Evolutionary conservation across 208 protist species (phyloP), one percentile per base, ranked within the genome.

Genomic region (Trypanosoma cruzi): DNA sequence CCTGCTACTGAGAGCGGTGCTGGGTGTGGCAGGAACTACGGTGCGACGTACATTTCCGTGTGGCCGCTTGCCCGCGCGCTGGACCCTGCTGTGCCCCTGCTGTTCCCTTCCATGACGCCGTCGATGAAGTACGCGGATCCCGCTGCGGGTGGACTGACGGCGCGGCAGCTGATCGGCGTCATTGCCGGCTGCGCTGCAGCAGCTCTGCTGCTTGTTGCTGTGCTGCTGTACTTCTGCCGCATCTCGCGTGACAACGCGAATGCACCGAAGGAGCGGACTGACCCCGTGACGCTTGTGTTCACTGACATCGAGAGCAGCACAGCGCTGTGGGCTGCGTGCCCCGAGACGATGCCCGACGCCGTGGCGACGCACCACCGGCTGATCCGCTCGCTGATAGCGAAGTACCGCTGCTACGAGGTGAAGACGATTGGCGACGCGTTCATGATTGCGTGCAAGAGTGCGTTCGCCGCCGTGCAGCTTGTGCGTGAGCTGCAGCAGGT

Each of bases 361-460:
- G 77, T 95, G 28, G 76, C 82, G 36, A 58, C 77, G 57, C 85
- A 95, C 79, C 81, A 95, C 83, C 70, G 67, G 8, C 46, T 90
- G 48, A 90, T 95, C 56, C 84, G 89, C 32, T 18, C 68, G 49
- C 64, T 82, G 46, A 90, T 92, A 52, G 52, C 48, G 28, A 82
- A 78, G 77, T 77, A 88, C 79, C 68, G 71, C 63, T 86, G 84
- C 73, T 94, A 94, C 73, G 86, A 92, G 77, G 89, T 94, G 71
- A 94, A 94, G 80, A 94, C 85, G 66, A 80, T 92, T 32, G 89
- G 89, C 29, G 89, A 94, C 80, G 81, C 89, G 54, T 92, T 94
- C 79, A 92, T 94, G 85, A 88, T 92, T 40, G 81, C 86, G 42
- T 86, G 81, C 83, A 85, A 80, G 67, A 70, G 64, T 66, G 64